phyloP scores from a whole-genome alignment of 2,329 filamentous ascomycete genomes.

The Alternaria sp. region DNA sequence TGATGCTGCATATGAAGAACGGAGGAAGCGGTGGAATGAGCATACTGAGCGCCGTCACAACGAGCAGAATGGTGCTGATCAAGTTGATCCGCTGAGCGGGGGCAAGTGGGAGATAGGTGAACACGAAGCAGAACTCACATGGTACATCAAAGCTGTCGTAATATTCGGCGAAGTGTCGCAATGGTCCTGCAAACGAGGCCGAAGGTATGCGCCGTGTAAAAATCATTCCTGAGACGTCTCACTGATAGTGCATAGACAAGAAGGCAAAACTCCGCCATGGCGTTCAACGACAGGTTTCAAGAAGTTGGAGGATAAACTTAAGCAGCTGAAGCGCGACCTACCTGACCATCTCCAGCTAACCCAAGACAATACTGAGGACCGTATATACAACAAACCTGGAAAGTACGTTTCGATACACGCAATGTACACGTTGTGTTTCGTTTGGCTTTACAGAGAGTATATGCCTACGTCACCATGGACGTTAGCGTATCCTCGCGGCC shows the following conservation, averaged over 20 bases:
- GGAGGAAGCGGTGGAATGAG: conserved; percentile 19
- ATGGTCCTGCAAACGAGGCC: conserved; percentile 67
- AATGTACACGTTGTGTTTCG: conserved; percentile 69
- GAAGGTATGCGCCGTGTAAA: conserved; percentile 53
- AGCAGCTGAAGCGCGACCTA: conserved; percentile 62
- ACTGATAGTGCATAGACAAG: conserved; percentile 25
- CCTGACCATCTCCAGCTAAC: conserved; percentile 67
- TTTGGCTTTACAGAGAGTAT: conserved; percentile 74
- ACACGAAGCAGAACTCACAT: conserved; percentile 57
- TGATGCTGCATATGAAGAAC: conserved; percentile 21
- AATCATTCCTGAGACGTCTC: not conserved
- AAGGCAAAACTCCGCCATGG: conserved; percentile 67
- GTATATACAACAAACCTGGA: conserved; percentile 70
- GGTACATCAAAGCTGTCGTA: conserved; percentile 63
- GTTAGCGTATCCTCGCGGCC: conserved; percentile 61
- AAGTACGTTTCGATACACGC: conserved; percentile 73
- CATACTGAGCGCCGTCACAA: conserved; percentile 2
- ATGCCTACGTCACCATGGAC: conserved; percentile 70
- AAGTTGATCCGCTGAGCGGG: conserved; percentile 42
- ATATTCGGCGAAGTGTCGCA: conserved; percentile 64
- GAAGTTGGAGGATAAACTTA: conserved; percentile 61
- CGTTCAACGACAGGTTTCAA: conserved; percentile 63
- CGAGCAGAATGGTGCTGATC: conserved; percentile 3
- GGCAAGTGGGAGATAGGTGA: conserved; percentile 62
- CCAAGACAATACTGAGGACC: conserved; percentile 68